Conservation (phyloP, 1,284 basidiomycete genomes). For the Rhodotorula sp. region DNA sequence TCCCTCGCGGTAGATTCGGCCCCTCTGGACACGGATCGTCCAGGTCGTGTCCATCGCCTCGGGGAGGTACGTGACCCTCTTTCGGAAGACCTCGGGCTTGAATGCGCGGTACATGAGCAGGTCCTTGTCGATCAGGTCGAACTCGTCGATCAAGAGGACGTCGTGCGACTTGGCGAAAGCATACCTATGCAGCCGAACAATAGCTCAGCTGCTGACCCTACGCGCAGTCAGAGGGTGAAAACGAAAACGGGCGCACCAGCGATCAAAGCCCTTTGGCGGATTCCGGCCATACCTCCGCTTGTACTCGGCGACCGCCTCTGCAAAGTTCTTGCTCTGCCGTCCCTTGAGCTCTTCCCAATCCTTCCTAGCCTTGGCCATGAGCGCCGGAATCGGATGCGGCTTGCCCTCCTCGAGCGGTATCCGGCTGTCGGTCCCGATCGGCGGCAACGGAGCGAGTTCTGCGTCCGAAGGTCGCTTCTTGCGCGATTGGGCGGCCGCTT, state of each 20-base stretch:
- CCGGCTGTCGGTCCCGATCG: slow-evolving; percentile 29
- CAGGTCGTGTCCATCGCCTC: slow-evolving; percentile 37
- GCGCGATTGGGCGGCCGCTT: background rate
- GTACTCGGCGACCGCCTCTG: slow-evolving; percentile 44
- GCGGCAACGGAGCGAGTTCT: slow-evolving; percentile 17
- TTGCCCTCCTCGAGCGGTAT: slow-evolving; percentile 35
- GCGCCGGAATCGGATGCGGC: slow-evolving; percentile 33
- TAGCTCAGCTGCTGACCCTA: background rate
- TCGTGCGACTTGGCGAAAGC: slow-evolving; percentile 45
- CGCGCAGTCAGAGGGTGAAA: too few species aligned
- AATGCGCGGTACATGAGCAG: slow-evolving; percentile 45
- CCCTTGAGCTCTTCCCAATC: slow-evolving; percentile 29
- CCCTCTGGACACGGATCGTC: slow-evolving; percentile 40
- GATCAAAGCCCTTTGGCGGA: slow-evolving; percentile 44
- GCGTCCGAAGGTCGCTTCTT: background rate
- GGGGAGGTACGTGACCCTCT: slow-evolving; percentile 35
- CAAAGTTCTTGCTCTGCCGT: slow-evolving; percentile 36
- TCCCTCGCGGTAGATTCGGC: slow-evolving; percentile 39
- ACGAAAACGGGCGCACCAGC: slow-evolving; percentile 32
- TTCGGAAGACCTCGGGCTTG: slow-evolving; percentile 37
- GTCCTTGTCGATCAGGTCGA: slow-evolving; percentile 45
- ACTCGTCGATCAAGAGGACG: slow-evolving; percentile 46
- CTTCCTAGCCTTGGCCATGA: slow-evolving; percentile 30
- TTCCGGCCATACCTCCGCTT: slow-evolving; percentile 36
- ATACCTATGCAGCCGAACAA: slow-evolving; percentile 34